A percentile compares a stretch with the other conserved stretches of the same genome.
phyloP scores from a whole-genome alignment of 495 filamentous ascomycete genomes.

The Aspergillus diversus region DNA sequence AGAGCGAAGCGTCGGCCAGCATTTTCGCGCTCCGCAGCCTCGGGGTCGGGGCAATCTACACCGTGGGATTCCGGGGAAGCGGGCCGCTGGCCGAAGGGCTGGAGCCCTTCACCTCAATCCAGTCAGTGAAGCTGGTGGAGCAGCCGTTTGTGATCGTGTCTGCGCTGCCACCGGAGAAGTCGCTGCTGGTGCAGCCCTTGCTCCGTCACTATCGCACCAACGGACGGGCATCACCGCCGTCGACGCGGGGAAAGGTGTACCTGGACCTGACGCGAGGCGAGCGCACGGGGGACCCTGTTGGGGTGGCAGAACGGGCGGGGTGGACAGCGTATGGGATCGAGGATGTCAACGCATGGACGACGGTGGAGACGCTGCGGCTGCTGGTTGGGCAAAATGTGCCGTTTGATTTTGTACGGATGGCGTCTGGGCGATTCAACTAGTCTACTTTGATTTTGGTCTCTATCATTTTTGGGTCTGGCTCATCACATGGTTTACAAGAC shows the following conservation, averaged over 20 bases:
- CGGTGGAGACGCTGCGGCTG: conserved; percentile 75
- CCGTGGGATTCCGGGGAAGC: conserved; percentile 76
- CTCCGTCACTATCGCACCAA: conserved; percentile 63
- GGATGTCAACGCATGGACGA: conserved; percentile 80
- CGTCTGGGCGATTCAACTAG: conserved; percentile 71
- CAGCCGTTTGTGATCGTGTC: conserved; percentile 82
- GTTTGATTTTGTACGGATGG: conserved; percentile 82
- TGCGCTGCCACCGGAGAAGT: conserved; percentile 76
- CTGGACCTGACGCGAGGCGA: conserved; percentile 74
- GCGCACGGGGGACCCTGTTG: conserved; percentile 67
- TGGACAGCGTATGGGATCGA: conserved; percentile 80
- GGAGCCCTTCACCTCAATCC: conserved; percentile 80
- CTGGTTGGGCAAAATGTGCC: conserved; percentile 84
- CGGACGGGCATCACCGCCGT: conserved; percentile 47
- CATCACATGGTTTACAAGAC: neutral
- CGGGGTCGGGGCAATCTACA: conserved; percentile 78
- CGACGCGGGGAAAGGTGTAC: conserved; percentile 73
- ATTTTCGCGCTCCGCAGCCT: conserved; percentile 77
- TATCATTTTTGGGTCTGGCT: neutral
- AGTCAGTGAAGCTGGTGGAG: conserved; percentile 72
- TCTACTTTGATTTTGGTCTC: conserved; percentile 4
- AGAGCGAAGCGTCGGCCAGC: conserved; percentile 71
- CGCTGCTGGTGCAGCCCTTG: conserved; percentile 76
- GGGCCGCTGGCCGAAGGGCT: conserved; percentile 63
- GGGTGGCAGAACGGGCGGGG: conserved; percentile 68